These are phyloP conservation scores for Phytophthora multivora DNA, from an alignment of 352 stramenopile genomes.

Conservation along the genomic window DNA sequence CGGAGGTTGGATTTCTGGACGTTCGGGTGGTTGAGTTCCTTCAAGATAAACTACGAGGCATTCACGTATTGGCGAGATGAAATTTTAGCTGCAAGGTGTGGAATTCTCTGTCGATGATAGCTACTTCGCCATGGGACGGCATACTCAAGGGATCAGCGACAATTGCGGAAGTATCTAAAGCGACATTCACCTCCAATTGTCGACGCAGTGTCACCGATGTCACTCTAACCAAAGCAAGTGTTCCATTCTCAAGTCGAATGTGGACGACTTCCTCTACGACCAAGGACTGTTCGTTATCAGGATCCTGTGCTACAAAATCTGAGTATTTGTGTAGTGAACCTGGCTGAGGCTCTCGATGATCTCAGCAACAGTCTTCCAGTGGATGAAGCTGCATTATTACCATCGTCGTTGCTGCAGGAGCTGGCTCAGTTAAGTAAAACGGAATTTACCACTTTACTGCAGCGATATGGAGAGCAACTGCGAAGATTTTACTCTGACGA, in stretches of 20 bases:
- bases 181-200: conserved; percentile 16
- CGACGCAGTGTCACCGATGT: neutral
- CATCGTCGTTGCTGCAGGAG: conserved; percentile 43
- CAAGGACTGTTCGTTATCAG: conserved; percentile 31
- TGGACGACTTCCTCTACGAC: conserved; percentile 42
- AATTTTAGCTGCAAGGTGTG: neutral
- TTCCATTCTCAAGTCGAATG: conserved; percentile 27
- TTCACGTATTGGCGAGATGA: conserved; percentile 33
- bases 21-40: conserved; percentile 34
- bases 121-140: conserved; percentile 30
- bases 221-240: conserved; percentile 25
- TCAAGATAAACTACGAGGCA: conserved; percentile 20
- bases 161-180: conserved; percentile 56
- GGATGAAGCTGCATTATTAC: conserved; percentile 12
- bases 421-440: conserved; percentile 37
- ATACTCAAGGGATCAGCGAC: conserved; percentile 51
- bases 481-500: conserved; percentile 16
- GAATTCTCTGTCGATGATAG: conserved; percentile 1
- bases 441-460: conserved; percentile 42
- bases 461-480: conserved; percentile 19
- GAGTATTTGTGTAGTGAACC: conserved; percentile 23
- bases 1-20: conserved; percentile 26
- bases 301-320: conserved; percentile 35
- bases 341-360: conserved; percentile 38
- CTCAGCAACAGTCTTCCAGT: conserved; percentile 16